These are phyloP conservation scores for Litsea cubeba DNA, from an alignment of 164 flowering plant species.

Conservation along the genomic window DNA sequence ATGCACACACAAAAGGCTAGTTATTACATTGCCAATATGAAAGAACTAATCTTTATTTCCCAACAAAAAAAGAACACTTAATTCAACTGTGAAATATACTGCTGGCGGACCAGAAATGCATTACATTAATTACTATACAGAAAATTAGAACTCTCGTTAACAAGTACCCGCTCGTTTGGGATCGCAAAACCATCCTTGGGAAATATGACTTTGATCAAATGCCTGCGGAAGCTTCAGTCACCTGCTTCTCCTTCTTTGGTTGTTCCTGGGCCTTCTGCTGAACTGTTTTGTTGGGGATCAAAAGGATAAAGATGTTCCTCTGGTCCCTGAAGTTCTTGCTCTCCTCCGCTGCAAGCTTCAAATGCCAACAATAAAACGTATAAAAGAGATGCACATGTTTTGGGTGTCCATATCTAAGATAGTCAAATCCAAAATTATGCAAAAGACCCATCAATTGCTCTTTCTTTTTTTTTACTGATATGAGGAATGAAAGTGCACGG, in stretches of 20 bases:
- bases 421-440: no score
- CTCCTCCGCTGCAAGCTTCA: slow-evolving; percentile 79
- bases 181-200: slow-evolving; percentile 1
- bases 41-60: no score
- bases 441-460: no score
- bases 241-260: slow-evolving; percentile 53
- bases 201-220: slow-evolving; percentile 21
- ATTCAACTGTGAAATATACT: neutral
- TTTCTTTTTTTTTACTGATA: no score
- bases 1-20: no score
- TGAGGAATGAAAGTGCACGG: no score
- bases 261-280: slow-evolving; percentile 57
- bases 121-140: slow-evolving; percentile 23
- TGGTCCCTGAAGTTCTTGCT: slow-evolving; percentile 56
- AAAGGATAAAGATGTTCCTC: slow-evolving; percentile 50
- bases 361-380: slow-evolving; percentile 5
- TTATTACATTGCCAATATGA: no score
- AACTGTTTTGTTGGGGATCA: slow-evolving; percentile 68
- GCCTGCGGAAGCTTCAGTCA: slow-evolving; percentile 53
- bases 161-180: slow-evolving; percentile 5
- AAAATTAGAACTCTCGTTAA: neutral
- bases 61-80: neutral
- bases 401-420: no score
- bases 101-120: neutral
- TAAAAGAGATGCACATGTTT: no score